Conservation (phyloP, 23 red algal genomes). For the Gracilaria caudata region DNA sequence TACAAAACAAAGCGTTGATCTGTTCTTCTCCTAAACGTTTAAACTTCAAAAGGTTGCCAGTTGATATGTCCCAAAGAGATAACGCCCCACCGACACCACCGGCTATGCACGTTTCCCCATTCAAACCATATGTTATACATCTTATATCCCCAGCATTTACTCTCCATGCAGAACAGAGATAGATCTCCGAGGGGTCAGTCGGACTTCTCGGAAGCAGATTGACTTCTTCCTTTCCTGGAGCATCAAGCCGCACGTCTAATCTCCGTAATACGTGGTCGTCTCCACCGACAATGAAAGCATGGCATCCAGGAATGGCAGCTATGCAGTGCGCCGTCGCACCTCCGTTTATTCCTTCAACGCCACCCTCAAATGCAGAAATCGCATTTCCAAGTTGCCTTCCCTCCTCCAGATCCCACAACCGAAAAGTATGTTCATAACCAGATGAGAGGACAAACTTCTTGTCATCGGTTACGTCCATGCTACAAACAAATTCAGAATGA, state of each 20-base stretch:
- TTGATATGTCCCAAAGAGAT: too few relatives aligned
- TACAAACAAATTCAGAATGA: neutral
- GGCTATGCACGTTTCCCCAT: too few relatives aligned
- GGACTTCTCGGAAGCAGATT: neutral
- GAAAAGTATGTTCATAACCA: neutral
- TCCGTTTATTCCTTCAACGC: neutral
- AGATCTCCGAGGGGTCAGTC: neutral
- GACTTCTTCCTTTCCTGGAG: neutral
- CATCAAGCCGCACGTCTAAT: neutral
- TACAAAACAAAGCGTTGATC: too few relatives aligned
- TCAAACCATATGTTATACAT: too few relatives aligned
- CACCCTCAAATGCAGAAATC: neutral
- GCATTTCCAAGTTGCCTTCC: constrained; percentile 5
- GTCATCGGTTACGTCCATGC: constrained; percentile 5
- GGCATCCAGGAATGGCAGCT: neutral
- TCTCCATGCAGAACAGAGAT: constrained; percentile 5
- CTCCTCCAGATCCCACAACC: constrained; percentile 10
- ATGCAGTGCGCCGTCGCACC: neutral
- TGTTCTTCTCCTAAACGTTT: too few relatives aligned
- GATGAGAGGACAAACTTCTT: neutral
- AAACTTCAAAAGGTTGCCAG: too few relatives aligned
- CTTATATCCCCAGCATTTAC: too few relatives aligned
- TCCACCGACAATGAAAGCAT: neutral
- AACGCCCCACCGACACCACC: too few relatives aligned
- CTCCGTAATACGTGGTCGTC: constrained; percentile 3